These are phyloP conservation scores for Bondarzewia mesenterica DNA, from an alignment of 1,284 basidiomycete species.

Conservation along the genomic window DNA sequence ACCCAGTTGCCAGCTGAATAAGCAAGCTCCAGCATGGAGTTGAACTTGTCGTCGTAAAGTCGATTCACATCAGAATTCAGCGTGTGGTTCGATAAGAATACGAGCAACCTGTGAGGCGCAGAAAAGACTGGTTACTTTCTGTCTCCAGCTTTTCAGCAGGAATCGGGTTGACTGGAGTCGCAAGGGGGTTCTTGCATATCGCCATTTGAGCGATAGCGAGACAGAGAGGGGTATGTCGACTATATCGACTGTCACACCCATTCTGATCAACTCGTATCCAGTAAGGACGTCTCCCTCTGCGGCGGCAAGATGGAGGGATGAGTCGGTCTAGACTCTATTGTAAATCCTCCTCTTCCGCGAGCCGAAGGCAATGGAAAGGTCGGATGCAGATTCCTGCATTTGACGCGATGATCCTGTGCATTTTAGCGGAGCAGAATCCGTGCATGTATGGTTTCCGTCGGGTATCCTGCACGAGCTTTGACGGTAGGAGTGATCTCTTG, in stretches of 20 bases:
- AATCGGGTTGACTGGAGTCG: background rate
- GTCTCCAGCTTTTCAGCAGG: background rate
- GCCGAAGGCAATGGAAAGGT: background rate
- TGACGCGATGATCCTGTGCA: background rate
- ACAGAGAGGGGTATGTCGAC: background rate
- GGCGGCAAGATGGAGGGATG: background rate
- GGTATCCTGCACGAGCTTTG: background rate
- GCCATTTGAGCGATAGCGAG: background rate
- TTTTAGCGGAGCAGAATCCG: background rate
- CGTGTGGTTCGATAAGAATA: background rate
- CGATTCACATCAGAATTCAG: background rate
- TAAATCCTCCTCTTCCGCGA: background rate
- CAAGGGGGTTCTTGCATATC: background rate
- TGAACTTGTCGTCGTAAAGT: background rate
- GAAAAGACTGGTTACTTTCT: background rate
- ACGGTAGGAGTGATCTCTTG: no score
- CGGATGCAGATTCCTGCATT: background rate
- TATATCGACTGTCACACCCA: background rate
- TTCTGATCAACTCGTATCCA: background rate
- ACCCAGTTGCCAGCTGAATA: background rate
- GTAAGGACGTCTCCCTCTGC: background rate
- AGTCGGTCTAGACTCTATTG: background rate
- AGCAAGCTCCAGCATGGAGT: background rate
- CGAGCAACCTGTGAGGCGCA: background rate
- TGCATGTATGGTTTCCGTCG: background rate